These are phyloP conservation scores for Gynochthodes officinalis DNA, from an alignment of 257 asterid species.

Conservation along the genomic window DNA sequence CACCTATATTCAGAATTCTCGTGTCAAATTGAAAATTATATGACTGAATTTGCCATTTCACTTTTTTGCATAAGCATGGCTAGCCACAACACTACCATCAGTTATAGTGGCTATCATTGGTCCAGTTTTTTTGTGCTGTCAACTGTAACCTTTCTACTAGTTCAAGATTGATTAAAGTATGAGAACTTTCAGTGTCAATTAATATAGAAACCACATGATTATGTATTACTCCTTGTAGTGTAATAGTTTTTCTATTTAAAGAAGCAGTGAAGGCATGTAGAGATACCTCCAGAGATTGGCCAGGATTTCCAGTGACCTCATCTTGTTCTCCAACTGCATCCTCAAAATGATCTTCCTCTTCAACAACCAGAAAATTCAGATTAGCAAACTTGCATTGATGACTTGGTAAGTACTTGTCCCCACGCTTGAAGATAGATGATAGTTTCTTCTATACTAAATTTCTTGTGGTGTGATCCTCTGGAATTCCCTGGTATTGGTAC, in stretches of 20 bases:
- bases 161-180: background rate
- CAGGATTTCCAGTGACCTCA: background rate
- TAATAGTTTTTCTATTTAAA: background rate
- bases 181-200: background rate
- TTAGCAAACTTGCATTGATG: background rate
- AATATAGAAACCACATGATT: background rate
- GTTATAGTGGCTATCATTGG: background rate
- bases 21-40: background rate
- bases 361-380: background rate
- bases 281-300: background rate
- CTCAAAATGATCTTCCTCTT: background rate
- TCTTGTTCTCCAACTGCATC: background rate
- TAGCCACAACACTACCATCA: background rate
- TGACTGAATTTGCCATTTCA: background rate
- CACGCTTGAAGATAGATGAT: slow-evolving; percentile 8
- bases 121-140: background rate
- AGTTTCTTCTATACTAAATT: background rate
- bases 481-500: too few relatives aligned
- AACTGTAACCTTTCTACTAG: background rate
- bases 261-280: background rate
- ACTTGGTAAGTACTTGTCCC: background rate
- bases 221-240: background rate
- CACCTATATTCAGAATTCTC: background rate
- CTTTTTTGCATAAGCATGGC: background rate
- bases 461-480: background rate